A percentile compares a stretch with the other conserved stretches of the same genome.
These are phyloP conservation scores for Pseudogymnoascus sp. DNA, from an alignment of 2,329 filamentous ascomycete species.

Conservation along the genomic window DNA sequence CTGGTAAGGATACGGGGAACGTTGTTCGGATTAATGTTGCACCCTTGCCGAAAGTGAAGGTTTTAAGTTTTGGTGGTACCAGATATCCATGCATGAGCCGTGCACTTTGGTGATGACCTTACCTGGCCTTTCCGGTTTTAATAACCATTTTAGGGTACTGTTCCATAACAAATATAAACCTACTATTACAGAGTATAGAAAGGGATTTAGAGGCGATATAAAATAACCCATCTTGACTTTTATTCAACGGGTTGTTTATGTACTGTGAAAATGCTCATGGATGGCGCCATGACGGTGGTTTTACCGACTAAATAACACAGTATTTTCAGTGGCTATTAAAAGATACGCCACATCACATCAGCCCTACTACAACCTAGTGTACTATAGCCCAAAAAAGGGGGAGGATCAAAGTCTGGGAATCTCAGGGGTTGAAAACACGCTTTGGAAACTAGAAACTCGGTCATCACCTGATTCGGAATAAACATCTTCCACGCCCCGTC, in stretches of 20 bases:
- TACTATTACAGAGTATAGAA: background rate
- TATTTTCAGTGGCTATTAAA: background rate
- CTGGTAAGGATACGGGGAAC: conserved; percentile 7
- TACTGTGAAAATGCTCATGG: background rate
- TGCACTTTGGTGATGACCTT: conserved; percentile 1
- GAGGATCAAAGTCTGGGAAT: background rate
- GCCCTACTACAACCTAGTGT: background rate
- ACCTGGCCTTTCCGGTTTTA: background rate
- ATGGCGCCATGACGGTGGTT: background rate
- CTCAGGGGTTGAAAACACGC: background rate
- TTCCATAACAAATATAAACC: background rate
- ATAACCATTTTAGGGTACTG: background rate
- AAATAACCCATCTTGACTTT: background rate
- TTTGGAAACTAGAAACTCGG: background rate
- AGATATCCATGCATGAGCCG: conserved; percentile 2
- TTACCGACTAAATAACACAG: background rate
- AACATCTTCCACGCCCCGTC: background rate
- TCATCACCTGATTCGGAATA: background rate
- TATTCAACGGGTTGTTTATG: background rate
- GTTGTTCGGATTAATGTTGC: conserved; percentile 1
- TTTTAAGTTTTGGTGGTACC: conserved; percentile 8
- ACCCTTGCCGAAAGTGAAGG: conserved; percentile 6
- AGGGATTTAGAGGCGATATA: background rate
- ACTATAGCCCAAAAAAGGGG: background rate
- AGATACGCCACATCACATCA: background rate